phyloP scores from a whole-genome alignment of 805 yeast genomes.

The Metschnikowia picachoensis region DNA sequence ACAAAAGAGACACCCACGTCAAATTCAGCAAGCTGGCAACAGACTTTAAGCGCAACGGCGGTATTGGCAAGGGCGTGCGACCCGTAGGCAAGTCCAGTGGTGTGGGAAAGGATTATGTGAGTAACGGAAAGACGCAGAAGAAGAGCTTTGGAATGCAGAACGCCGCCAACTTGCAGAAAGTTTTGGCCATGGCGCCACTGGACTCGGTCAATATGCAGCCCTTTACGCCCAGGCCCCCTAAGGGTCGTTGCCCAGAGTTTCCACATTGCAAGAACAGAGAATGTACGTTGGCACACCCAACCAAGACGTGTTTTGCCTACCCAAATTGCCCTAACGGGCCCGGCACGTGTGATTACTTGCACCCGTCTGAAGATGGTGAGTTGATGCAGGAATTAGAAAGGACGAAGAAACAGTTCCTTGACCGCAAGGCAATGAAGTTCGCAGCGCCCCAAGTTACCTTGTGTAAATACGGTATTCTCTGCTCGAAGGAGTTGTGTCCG shows the following conservation, averaged over 20 bases:
- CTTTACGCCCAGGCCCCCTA: slow-evolving; percentile 46
- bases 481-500: slow-evolving; percentile 77
- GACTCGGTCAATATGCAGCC: slow-evolving; percentile 24
- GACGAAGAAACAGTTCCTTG: slow-evolving; percentile 48
- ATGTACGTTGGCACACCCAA: slow-evolving; percentile 79
- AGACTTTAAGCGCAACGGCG: slow-evolving; percentile 7
- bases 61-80: slow-evolving; percentile 3
- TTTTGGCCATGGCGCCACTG: slow-evolving; percentile 31
- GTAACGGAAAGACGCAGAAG: slow-evolving; percentile 10
- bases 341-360: slow-evolving; percentile 80
- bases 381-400: slow-evolving; percentile 65
- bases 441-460: slow-evolving; percentile 36
- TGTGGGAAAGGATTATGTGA: slow-evolving; percentile 17
- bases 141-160: slow-evolving; percentile 36
- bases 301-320: slow-evolving; percentile 65
- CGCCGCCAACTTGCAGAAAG: slow-evolving; percentile 40
- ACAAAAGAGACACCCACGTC: slow-evolving; percentile 9
- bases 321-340: slow-evolving; percentile 77
- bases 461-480: slow-evolving; percentile 74
- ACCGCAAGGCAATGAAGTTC: slow-evolving; percentile 31
- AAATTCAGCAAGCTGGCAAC: slow-evolving; percentile 12
- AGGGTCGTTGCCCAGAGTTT: slow-evolving; percentile 64
- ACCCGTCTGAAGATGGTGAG: slow-evolving; percentile 80
- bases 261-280: slow-evolving; percentile 68
- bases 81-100: slow-evolving; percentile 16